These are phyloP conservation scores for Ophiosphaerella narmari DNA, from an alignment of 2,329 filamentous ascomycete species.

Conservation along the genomic window DNA sequence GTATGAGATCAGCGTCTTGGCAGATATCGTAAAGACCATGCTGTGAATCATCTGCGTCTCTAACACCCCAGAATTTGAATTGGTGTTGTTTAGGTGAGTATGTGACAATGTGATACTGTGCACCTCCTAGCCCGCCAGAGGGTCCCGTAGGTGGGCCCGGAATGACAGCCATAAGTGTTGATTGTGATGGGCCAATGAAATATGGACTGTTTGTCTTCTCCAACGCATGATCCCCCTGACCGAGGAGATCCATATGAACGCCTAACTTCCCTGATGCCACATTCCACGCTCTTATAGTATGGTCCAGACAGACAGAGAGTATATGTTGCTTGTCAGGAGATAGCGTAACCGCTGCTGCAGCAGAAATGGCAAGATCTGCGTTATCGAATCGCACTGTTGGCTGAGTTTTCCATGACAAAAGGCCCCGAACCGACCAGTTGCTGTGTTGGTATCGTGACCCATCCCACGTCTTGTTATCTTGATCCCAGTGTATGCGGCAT, in stretches of 20 bases:
- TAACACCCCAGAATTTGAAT: conserved; percentile 91
- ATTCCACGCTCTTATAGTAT: conserved; percentile 89
- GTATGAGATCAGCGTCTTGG: conserved; percentile 65
- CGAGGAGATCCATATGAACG: conserved; percentile 76
- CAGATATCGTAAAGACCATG: conserved; percentile 74
- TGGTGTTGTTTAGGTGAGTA: conserved; percentile 88
- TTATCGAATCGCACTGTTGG: conserved; percentile 68
- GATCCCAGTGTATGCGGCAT: conserved; percentile 60
- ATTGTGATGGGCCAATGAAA: conserved; percentile 77
- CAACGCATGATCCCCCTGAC: conserved; percentile 59
- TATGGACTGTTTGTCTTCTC: conserved; percentile 71
- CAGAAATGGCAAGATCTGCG: conserved; percentile 64
- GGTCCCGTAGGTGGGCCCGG: conserved; percentile 50
- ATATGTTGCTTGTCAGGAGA: conserved; percentile 58
- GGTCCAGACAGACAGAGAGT: conserved; percentile 87
- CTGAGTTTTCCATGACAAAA: conserved; percentile 69
- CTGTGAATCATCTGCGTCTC: conserved; percentile 61
- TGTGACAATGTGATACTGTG: conserved; percentile 70
- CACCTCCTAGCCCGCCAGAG: conserved; percentile 50
- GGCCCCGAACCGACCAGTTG: conserved; percentile 66
- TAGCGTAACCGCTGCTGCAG: conserved; percentile 64
- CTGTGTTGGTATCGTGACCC: conserved; percentile 76
- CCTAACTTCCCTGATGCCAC: conserved; percentile 78
- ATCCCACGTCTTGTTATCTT: conserved; percentile 59
- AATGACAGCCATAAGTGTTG: conserved; percentile 75